Percentiles rank a stretch among this genome's conserved stretches.
phyloP scores from a whole-genome alignment of 176 grass and related monocot species.

The Calamus simplicifolius region DNA sequence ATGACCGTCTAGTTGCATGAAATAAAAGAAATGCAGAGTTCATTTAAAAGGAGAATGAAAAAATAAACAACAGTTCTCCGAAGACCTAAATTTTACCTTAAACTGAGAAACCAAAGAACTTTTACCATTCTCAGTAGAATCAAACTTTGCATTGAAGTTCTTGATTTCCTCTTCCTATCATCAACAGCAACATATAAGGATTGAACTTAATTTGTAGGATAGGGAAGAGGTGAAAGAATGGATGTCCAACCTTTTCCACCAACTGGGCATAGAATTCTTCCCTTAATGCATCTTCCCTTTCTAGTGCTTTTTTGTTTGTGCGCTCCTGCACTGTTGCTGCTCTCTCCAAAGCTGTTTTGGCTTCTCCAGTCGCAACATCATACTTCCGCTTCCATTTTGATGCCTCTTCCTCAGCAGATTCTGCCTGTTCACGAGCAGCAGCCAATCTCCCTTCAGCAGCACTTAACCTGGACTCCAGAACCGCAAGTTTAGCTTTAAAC shows the following conservation, averaged over 20 bases:
- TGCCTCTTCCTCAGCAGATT: slow-evolving; percentile 56
- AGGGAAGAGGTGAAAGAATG: not conserved
- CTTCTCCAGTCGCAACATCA: slow-evolving; percentile 52
- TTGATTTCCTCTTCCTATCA: slow-evolving; percentile 72
- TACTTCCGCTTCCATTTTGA: slow-evolving; percentile 70
- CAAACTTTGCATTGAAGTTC: slow-evolving; percentile 49
- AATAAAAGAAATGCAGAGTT: too few relatives aligned
- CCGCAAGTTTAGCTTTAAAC: slow-evolving; percentile 27
- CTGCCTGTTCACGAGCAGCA: slow-evolving; percentile 52
- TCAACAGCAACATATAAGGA: slow-evolving; percentile 1
- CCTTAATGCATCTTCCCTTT: slow-evolving; percentile 62
- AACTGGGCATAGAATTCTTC: slow-evolving; percentile 46
- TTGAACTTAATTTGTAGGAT: not conserved
- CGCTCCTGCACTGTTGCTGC: slow-evolving; percentile 50
- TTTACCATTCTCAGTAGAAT: slow-evolving; percentile 33
- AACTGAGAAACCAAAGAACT: slow-evolving; percentile 35
- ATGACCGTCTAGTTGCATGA: not conserved
- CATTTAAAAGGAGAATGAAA: too few relatives aligned
- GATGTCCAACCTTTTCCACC: slow-evolving; percentile 62
- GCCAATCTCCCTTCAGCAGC: slow-evolving; percentile 47
- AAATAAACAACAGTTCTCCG: too few relatives aligned
- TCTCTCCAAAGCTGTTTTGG: slow-evolving; percentile 62
- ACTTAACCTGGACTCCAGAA: slow-evolving; percentile 45
- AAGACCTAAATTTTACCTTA: slow-evolving; percentile 26
- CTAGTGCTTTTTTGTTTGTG: slow-evolving; percentile 59